Base-by-base conservation (phyloP, 805 yeast genomes). In the Yarrowia alimentaria region DNA sequence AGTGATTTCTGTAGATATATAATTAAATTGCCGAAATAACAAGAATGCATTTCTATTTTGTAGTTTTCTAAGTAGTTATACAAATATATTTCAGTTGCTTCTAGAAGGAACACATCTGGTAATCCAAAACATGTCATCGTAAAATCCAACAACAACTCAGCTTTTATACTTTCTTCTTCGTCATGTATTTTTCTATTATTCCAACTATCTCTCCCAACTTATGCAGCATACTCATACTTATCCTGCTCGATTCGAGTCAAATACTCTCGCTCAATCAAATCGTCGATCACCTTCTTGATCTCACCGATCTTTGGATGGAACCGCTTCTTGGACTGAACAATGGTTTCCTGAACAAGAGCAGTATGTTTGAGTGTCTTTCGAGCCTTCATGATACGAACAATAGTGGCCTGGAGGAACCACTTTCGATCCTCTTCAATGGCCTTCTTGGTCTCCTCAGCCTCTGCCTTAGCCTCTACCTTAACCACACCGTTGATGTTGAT, bases 341-440 rank as follows among this genome's bases (percentile, higher is more conserved):
- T 81, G 32, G 90, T 91, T 65, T 91, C 98, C 59, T 84, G 86
- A 32, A 89, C 81, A 60, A 91, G 75, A 51, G 81, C 82, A 42
- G 82, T 84, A 64, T 90, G 97, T 57, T 79, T 79, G 60, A 87
- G 72, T 34, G 74, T 75, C 65, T 89, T 85, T 62, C 96, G 77
- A 1, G 96, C 90, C 71, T 91, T 91, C 98, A 91, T 93, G 62
- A 91, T 86, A 61, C 99, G 78, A 30, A 91, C 98, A 68, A 93
- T 88, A 61, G 95, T 86, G 2, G 98, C 96, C 62, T 88, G 86
- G 60, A 93, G 73, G 68, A 82, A 83, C 62, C 85, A 80, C 68
- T 83, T 84, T 63, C 96, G 78, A 55, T 89, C 89, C 61, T 88
- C 93, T 60, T 83, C 88, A 42, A 91, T 80, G 62, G 89, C 95